These are phyloP conservation scores for Niebla homalea DNA, from an alignment of 495 filamentous ascomycete species.

Conservation along the genomic window DNA sequence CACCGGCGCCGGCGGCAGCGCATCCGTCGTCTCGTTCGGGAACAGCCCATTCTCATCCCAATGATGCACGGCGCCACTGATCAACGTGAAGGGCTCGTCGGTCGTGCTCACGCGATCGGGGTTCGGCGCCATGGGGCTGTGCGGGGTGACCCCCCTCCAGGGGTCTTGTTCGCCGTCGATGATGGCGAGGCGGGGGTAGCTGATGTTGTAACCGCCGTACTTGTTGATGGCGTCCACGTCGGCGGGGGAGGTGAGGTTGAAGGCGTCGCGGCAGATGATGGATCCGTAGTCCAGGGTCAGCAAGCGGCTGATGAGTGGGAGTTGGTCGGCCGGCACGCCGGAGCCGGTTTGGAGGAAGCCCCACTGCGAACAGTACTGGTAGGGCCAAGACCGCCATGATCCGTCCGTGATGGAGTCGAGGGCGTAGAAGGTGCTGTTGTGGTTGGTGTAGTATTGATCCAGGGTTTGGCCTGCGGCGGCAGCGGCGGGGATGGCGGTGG, in stretches of 20 bases:
- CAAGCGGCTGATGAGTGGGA: slow-evolving; percentile 52
- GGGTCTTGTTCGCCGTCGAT: slow-evolving; percentile 59
- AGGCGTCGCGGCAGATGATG: slow-evolving; percentile 42
- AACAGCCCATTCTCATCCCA: slow-evolving; percentile 63
- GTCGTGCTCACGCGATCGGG: slow-evolving; percentile 36
- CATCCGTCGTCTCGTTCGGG: slow-evolving; percentile 39
- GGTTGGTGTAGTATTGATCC: slow-evolving; percentile 41
- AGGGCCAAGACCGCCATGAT: slow-evolving; percentile 46
- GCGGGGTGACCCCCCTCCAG: slow-evolving; percentile 54
- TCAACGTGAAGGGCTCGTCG: slow-evolving; percentile 47
- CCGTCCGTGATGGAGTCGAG: slow-evolving; percentile 33
- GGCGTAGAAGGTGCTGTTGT: slow-evolving; percentile 37
- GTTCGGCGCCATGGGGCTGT: slow-evolving; percentile 34
- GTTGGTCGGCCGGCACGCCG: slow-evolving; percentile 40
- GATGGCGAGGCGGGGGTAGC: slow-evolving; percentile 50
- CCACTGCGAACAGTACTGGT: slow-evolving; percentile 46
- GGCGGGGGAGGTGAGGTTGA: slow-evolving; percentile 46
- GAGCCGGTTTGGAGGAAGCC: slow-evolving; percentile 58
- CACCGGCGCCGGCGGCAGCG: slow-evolving; percentile 40
- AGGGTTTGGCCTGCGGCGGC: slow-evolving; percentile 25
- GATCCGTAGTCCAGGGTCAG: slow-evolving; percentile 41
- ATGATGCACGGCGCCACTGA: slow-evolving; percentile 52
- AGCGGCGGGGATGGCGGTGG: slow-evolving; percentile 26
- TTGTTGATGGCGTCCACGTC: slow-evolving; percentile 48
- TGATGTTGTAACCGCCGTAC: slow-evolving; percentile 53